A percentile compares a stretch with the other conserved stretches of the same genome.
phyloP scores from a whole-genome alignment of 441 rosid genomes.

The Macaranga tanarius region DNA sequence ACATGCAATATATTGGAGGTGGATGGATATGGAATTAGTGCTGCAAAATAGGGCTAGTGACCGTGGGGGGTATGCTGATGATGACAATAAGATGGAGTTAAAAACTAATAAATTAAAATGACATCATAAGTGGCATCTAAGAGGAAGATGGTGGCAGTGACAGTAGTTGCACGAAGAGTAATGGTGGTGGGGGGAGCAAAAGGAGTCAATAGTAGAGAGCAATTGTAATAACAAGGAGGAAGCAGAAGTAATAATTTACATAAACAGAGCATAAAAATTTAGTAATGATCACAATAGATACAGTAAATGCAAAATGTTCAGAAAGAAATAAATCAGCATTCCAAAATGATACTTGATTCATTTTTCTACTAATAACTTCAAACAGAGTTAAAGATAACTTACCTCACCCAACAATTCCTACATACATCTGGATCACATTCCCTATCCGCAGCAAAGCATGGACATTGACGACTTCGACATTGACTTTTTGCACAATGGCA shows the following conservation, averaged over 20 bases:
- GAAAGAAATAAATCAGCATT: background rate
- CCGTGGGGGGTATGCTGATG: background rate
- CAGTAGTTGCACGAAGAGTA: background rate
- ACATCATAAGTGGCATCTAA: background rate
- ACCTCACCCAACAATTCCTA: slow-evolving; percentile 99
- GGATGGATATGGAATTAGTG: background rate
- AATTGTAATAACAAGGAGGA: background rate
- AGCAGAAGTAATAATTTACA: background rate
- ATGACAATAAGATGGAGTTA: background rate
- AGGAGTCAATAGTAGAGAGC: background rate
- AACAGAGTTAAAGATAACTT: slow-evolving; percentile 21
- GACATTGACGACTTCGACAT: slow-evolving; percentile 98
- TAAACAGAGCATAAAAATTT: background rate
- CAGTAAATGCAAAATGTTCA: background rate
- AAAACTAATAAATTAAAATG: background rate
- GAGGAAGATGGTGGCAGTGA: background rate
- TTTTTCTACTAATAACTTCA: background rate
- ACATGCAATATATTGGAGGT: background rate
- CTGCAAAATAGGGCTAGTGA: background rate
- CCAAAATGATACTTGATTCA: background rate
- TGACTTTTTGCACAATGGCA: slow-evolving; percentile 99
- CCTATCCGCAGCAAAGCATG: slow-evolving; percentile 98
- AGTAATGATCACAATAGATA: background rate
- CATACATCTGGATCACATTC: slow-evolving; percentile 99
- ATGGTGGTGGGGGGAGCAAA: background rate